phyloP scores from a whole-genome alignment of 371 early-diverging fungal genomes.

The Saksenaea oblongispora region DNA sequence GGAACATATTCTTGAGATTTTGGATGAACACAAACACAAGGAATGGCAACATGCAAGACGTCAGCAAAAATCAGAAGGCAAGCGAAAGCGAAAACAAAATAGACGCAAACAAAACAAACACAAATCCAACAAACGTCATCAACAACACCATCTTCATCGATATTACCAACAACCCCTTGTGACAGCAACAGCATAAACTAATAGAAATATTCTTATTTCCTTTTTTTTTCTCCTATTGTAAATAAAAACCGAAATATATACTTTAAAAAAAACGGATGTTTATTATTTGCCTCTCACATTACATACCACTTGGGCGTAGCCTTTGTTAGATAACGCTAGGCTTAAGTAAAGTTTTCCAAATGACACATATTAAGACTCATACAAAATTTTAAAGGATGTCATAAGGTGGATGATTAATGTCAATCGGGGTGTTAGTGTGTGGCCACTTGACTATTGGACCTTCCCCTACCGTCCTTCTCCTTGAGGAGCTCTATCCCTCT shows the following conservation, averaged over 20 bases:
- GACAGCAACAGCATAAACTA: not conserved
- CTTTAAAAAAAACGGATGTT: not conserved
- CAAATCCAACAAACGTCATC: not conserved
- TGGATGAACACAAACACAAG: conserved; percentile 45
- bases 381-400: too few species aligned
- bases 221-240: not conserved
- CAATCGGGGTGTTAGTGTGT: too few species aligned
- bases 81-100: not conserved
- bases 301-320: too few species aligned
- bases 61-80: conserved; percentile 5
- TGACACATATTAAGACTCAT: too few species aligned
- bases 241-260: too few species aligned
- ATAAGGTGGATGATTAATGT: too few species aligned
- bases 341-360: too few species aligned
- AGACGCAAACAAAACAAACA: conserved; percentile 1
- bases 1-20: conserved; percentile 24
- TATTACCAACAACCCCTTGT: not conserved
- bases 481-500: too few species aligned
- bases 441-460: too few species aligned
- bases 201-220: not conserved
- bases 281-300: too few species aligned
- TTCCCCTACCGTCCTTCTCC: too few species aligned
- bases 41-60: conserved; percentile 40
- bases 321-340: too few species aligned
- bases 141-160: not conserved